phyloP scores from a whole-genome alignment of 495 filamentous ascomycete species.

The Choiromyces venosus region DNA sequence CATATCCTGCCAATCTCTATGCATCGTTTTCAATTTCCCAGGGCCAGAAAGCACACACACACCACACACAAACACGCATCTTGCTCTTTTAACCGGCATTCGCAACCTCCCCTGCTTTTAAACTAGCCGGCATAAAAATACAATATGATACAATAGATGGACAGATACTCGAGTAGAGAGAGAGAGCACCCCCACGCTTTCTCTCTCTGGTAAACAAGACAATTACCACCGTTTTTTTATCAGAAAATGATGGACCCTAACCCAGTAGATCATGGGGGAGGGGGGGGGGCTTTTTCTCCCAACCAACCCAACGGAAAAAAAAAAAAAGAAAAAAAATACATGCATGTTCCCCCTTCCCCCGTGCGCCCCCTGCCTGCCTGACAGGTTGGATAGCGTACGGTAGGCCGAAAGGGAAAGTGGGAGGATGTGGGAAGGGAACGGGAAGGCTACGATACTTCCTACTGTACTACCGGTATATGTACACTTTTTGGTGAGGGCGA shows the following conservation, averaged over 20 bases:
- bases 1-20: neutral
- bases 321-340: neutral
- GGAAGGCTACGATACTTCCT: neutral
- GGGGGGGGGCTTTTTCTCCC: too few relatives aligned
- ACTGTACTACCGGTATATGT: too few relatives aligned
- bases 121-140: conserved; percentile 4
- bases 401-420: conserved; percentile 2
- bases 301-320: too few relatives aligned
- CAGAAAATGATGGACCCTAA: neutral
- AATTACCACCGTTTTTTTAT: neutral
- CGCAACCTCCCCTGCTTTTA: neutral
- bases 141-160: neutral
- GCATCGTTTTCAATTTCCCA: neutral
- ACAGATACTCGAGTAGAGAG: neutral
- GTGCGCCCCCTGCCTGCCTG: neutral
- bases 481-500: too few relatives aligned
- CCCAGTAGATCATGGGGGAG: neutral
- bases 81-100: neutral
- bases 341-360: neutral
- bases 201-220: neutral
- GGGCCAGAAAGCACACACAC: neutral
- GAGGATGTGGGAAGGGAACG: too few relatives aligned
- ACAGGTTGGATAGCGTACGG: neutral
- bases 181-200: neutral
- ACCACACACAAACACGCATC: neutral